Percentiles rank a stretch among this genome's conserved stretches.
phyloP scores from a whole-genome alignment of 139 green algal species.

The Raphidocelis subcapitata region DNA sequence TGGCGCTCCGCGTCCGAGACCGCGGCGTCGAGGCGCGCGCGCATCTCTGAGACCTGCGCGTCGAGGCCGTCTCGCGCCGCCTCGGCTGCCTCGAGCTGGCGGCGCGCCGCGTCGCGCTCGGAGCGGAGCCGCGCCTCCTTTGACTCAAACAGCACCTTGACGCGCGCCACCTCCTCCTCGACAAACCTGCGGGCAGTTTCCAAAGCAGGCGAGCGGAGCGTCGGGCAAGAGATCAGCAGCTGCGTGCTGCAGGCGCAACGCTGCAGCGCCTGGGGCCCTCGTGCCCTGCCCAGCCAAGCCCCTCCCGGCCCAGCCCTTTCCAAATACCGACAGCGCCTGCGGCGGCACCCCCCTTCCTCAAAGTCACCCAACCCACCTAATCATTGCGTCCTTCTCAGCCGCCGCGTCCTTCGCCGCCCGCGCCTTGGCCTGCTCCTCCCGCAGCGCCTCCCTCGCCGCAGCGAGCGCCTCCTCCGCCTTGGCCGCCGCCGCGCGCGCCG shows the following conservation, averaged over 20 bases:
- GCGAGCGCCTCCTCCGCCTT: slow-evolving; percentile 21
- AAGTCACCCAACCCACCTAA: slow-evolving; percentile 23
- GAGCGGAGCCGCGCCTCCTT: slow-evolving; percentile 46
- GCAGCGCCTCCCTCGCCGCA: slow-evolving; percentile 19
- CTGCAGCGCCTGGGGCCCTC: no score
- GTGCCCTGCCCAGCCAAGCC: no score
- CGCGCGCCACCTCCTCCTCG: slow-evolving; percentile 62
- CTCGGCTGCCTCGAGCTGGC: slow-evolving; percentile 9
- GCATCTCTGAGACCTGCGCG: slow-evolving; percentile 4
- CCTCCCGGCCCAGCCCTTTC: no score
- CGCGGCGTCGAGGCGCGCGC: slow-evolving; percentile 4
- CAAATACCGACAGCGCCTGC: no score
- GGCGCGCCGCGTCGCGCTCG: slow-evolving; percentile 44
- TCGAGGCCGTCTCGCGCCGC: slow-evolving; percentile 2
- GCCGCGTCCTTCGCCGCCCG: slow-evolving; percentile 22
- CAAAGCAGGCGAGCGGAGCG: no score
- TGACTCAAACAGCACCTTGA: slow-evolving; percentile 58
- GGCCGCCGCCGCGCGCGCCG: slow-evolving; percentile 34
- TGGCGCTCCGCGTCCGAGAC: slow-evolving; percentile 22
- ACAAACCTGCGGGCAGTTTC: slow-evolving; percentile 39
- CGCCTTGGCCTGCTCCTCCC: slow-evolving; percentile 24
- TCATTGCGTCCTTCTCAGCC: slow-evolving; percentile 55
- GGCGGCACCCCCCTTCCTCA: neutral
- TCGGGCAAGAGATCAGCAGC: no score
- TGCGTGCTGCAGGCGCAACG: no score